phyloP scores from a whole-genome alignment of 2,329 filamentous ascomycete species.

The Penicillium decumbens region DNA sequence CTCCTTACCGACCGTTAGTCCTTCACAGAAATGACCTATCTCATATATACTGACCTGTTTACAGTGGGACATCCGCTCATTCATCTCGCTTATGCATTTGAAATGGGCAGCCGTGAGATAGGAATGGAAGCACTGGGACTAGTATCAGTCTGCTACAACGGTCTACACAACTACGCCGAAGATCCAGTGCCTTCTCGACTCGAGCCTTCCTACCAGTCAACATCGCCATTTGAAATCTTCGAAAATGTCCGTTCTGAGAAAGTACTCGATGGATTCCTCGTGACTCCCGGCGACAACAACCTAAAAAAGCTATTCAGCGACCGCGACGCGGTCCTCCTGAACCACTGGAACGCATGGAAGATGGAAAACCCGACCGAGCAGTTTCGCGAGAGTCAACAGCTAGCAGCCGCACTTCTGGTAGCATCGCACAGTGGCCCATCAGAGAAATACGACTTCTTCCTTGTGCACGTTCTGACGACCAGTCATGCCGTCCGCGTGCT shows the following conservation, averaged over 20 bases:
- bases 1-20: conserved; percentile 70
- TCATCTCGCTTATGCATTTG: conserved; percentile 88
- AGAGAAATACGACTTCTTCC: conserved; percentile 72
- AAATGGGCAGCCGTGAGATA: conserved; percentile 77
- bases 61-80: conserved; percentile 87
- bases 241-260: conserved; percentile 64
- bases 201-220: conserved; percentile 56
- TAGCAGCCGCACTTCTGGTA: conserved; percentile 47
- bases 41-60: conserved; percentile 23
- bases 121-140: conserved; percentile 83
- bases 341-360: conserved; percentile 89
- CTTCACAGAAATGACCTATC: background rate
- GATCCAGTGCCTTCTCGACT: conserved; percentile 62
- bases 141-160: conserved; percentile 55
- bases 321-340: conserved; percentile 65
- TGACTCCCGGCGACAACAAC: conserved; percentile 56
- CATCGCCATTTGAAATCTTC: conserved; percentile 66
- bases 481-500: conserved; percentile 86
- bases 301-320: conserved; percentile 64
- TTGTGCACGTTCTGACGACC: conserved; percentile 75
- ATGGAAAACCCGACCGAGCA: conserved; percentile 65
- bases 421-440: conserved; percentile 27
- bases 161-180: conserved; percentile 62
- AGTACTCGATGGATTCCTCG: conserved; percentile 64
- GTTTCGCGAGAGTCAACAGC: conserved; percentile 65